phyloP scores from a whole-genome alignment of 805 yeast species.

The Metschnikowia koreensis region DNA sequence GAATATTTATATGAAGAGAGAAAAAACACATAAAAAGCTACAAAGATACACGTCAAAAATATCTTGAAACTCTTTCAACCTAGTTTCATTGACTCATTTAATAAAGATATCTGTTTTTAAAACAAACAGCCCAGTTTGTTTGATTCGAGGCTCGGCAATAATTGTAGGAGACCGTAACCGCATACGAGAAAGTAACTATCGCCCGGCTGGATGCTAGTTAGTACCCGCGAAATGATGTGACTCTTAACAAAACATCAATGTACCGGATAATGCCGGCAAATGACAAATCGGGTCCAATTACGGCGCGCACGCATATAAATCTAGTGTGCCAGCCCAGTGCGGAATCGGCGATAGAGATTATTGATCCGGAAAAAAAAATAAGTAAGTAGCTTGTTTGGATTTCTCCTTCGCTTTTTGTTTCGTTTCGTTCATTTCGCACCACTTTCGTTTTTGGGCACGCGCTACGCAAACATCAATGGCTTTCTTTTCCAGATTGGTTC shows the following conservation, averaged over 20 bases:
- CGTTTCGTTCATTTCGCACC: neutral
- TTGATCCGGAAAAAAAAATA: neutral
- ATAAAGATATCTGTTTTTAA: no score
- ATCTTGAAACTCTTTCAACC: no score
- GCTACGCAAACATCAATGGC: neutral
- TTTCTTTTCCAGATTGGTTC: conserved; percentile 1
- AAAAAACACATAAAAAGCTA: no score
- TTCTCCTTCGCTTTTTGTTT: neutral
- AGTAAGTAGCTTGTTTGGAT: neutral
- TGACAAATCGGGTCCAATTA: conserved; percentile 10
- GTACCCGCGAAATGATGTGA: neutral
- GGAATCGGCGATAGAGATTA: neutral
- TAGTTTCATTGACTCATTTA: no score
- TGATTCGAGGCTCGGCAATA: no score
- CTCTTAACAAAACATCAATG: neutral
- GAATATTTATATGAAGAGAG: no score
- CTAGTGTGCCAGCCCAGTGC: conserved; percentile 1
- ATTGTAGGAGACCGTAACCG: no score
- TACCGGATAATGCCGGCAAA: conserved; percentile 16
- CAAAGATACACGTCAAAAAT: no score
- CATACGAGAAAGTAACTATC: no score
- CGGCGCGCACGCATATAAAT: conserved; percentile 10
- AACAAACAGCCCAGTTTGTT: no score
- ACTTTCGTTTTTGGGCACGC: neutral
- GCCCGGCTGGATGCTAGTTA: no score